These are phyloP conservation scores for Mortierella sp. DNA, from an alignment of 371 early-diverging fungal genomes.

Conservation along the genomic window DNA sequence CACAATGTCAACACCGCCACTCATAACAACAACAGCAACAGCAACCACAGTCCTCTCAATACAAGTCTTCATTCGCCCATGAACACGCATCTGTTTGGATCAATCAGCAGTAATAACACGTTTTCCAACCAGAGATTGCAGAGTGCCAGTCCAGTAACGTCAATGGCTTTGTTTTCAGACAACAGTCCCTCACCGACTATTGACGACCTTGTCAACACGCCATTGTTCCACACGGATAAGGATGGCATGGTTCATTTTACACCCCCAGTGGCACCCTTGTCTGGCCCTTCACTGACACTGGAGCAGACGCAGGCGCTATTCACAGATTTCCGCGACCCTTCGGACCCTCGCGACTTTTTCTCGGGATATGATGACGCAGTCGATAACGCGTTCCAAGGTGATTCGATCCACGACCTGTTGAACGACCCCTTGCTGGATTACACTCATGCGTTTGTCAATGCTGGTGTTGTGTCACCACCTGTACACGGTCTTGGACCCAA, in stretches of 20 bases:
- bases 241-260: conserved; percentile 29
- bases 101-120: background rate
- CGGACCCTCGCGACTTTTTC: conserved; percentile 25
- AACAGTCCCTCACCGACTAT: conserved; percentile 27
- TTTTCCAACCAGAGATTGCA: conserved; percentile 2
- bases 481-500: background rate
- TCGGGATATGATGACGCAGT: conserved; percentile 19
- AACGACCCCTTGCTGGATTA: conserved; percentile 28
- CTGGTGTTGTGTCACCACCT: background rate
- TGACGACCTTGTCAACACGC: conserved; percentile 35
- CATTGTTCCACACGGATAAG: conserved; percentile 32
- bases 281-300: conserved; percentile 17
- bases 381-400: conserved; percentile 13
- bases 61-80: background rate
- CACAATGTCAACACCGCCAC: background rate
- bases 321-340: conserved; percentile 30
- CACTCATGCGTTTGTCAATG: conserved; percentile 7
- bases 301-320: conserved; percentile 30
- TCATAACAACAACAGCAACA: background rate
- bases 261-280: conserved; percentile 28
- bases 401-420: conserved; percentile 14
- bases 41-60: background rate
- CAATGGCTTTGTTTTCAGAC: conserved; percentile 28
- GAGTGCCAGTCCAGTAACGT: conserved; percentile 16
- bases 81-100: conserved; percentile 9